A percentile compares a stretch with the other conserved stretches of the same genome.
Evolutionary conservation across 148 eudicot genomes (phyloP).

Genomic region (Salicornia ramosissima): DNA sequence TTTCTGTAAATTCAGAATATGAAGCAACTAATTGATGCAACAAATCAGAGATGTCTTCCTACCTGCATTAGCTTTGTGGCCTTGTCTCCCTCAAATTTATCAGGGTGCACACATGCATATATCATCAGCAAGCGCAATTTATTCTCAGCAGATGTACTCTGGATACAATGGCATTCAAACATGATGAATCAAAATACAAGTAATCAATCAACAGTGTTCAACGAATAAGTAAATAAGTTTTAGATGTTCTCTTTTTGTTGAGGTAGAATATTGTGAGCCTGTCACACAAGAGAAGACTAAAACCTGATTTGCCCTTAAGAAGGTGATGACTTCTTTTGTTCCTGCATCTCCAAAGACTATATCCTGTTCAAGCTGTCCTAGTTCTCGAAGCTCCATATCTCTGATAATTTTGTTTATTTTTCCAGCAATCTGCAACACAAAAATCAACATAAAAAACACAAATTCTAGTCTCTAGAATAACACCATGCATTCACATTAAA

Average conservation of each 20-base stretch:
- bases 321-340: slow-evolving; percentile 81
- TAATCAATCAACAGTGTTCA: not conserved
- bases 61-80: slow-evolving; percentile 97
- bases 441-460: not conserved
- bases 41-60: slow-evolving; percentile 5
- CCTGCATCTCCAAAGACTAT: slow-evolving; percentile 98
- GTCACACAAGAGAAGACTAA: not conserved
- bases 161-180: slow-evolving; percentile 17
- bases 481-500: not conserved
- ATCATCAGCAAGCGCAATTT: slow-evolving; percentile 88
- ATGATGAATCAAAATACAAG: not conserved
- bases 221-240: too few species aligned
- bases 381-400: slow-evolving; percentile 73
- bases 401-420: slow-evolving; percentile 70
- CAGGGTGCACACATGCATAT: slow-evolving; percentile 80
- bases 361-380: slow-evolving; percentile 98
- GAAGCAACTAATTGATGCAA: not conserved
- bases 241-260: too few species aligned
- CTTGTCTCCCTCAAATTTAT: slow-evolving; percentile 97
- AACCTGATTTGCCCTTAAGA: slow-evolving; percentile 67
- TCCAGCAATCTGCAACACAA: slow-evolving; percentile 77
- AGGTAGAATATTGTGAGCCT: not conserved
- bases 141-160: slow-evolving; percentile 61
- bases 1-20: not conserved
- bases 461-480: not conserved